Evolutionary conservation across 306 rosid species (phyloP), one percentile per base, ranked within the genome.

Genomic region (Cucurbita pepo): DNA sequence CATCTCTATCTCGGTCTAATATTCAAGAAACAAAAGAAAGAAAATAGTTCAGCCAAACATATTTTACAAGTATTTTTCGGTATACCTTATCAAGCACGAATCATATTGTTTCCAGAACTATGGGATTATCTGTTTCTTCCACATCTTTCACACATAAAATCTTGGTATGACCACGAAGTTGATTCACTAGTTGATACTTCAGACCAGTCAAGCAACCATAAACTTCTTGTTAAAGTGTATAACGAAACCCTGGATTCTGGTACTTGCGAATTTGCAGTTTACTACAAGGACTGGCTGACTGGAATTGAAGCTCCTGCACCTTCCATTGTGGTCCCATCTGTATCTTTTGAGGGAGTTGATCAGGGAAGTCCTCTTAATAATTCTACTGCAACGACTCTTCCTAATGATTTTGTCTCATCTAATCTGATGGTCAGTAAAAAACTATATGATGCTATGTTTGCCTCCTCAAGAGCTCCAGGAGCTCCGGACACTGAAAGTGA

Each of bases 1-100:
- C 97, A 92, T 85, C 87, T 92, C 87, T 92, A 92, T 81, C 94
- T 92, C 74, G 83, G 97, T 73, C 86, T 86, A 53, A 82, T 81
- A 48, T 88, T 85, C 65, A 80, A 82, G 85, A 77, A 85, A 25
- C 95, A 83, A 77, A 84, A 74, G 66, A 89, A 88, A 78, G 82
- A 81, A 8, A 84, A 73, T 80, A 82, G 82, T 18, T 82, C 96
- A 0, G 97, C 96, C 14, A 85, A 86, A 78, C 96, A 92, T 78
- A 88, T 89, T 41, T 83, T 92, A 84, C 96, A 88, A 83, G 96
- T 92, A 43, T 92, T 92, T 65, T 83, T 88, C 25, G 85, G 84
- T 72, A 83, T 88, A 0, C 90, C 97, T 47, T 81, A 61, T 81
- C 89, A 85, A 81, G 92, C 97, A 8, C 61, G 97, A 53, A 81